Conservation (phyloP, 306 rosid genomes). For the Cyamopsis tetragonoloba region DNA sequence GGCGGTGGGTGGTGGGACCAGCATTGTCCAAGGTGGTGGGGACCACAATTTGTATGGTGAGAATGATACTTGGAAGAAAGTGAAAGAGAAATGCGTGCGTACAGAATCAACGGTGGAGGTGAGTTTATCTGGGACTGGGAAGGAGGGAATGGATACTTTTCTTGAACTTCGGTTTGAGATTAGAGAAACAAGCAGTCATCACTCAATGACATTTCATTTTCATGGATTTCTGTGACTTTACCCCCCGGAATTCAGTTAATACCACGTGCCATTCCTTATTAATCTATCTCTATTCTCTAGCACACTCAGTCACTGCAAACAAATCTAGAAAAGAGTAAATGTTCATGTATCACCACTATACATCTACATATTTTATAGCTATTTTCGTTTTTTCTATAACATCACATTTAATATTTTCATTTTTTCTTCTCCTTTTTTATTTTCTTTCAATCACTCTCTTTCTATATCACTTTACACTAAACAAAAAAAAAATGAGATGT, state of each 20-base stretch:
- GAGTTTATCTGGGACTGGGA: background rate
- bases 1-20: slow-evolving; percentile 17
- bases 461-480: too few relatives aligned
- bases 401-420: too few relatives aligned
- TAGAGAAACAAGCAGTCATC: background rate
- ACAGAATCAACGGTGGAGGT: slow-evolving; percentile 1
- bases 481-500: too few relatives aligned
- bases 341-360: too few relatives aligned
- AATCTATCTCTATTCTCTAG: too few relatives aligned
- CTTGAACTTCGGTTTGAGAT: slow-evolving; percentile 8
- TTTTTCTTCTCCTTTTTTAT: too few relatives aligned
- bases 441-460: too few relatives aligned
- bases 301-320: too few relatives aligned
- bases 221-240: background rate
- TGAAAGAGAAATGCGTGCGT: background rate
- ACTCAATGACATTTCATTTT: background rate
- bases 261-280: background rate
- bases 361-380: too few relatives aligned
- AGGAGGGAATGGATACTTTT: slow-evolving; percentile 19
- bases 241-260: background rate
- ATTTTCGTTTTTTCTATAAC: too few relatives aligned
- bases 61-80: slow-evolving; percentile 23
- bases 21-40: slow-evolving; percentile 19
- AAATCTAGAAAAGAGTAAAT: too few relatives aligned
- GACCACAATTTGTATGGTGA: background rate